Base-by-base conservation (phyloP, 768 basidiomycete genomes). In the Paxillus ammoniavirescens region DNA sequence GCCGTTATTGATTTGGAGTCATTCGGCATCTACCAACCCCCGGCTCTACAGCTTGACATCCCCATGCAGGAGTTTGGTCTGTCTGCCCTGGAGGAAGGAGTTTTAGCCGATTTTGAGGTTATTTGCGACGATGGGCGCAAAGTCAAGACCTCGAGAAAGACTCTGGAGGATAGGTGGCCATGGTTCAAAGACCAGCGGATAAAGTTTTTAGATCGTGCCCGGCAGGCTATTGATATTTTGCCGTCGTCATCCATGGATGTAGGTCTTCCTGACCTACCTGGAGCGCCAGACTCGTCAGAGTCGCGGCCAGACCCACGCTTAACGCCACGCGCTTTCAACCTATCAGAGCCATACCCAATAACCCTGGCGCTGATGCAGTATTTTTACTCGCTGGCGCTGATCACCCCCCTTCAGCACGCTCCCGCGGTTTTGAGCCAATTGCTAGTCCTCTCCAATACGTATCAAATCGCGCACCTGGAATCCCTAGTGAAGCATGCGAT, bases 11-110 rank as follows among this genome's bases (percentile, higher is more conserved):
- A 95, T 64, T 76, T 97, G 23, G 95, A 98, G 71, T 89, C 95
- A 0, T 96, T 94, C 63, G 96, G 96, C 1, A 93, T 99, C 58
- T 98, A 98, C 65, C 89, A 91, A 60, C 89, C 93, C 0, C 93
- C 94, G 0, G 68, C 78, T 3, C 77, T 81, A 40, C 83, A 75
- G 56, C 76, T 86, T 42, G 83, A 86, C 55, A 73, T 87, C 28
- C 77, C 80, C 1, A 86, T 91, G 78, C 92, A 95, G 66, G 85
- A 91, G 65, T 77, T 95, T 49, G 94, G 93, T 13, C 78, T 98
- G 23, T 81, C 84, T 13, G 86, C 88, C 45, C 76, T 98, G 15
- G 92, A 94, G 65, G 91, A 94, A 67, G 77, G 77, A 30, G 74
- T 87, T 17, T 73, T 89, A n/a, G 80, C 91, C 1, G 96, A 99